A percentile compares a stretch with the other conserved stretches of the same genome.
These are phyloP conservation scores for Kodamaea nitidulidarum DNA, from an alignment of 805 yeast genomes.

Conservation along the genomic window DNA sequence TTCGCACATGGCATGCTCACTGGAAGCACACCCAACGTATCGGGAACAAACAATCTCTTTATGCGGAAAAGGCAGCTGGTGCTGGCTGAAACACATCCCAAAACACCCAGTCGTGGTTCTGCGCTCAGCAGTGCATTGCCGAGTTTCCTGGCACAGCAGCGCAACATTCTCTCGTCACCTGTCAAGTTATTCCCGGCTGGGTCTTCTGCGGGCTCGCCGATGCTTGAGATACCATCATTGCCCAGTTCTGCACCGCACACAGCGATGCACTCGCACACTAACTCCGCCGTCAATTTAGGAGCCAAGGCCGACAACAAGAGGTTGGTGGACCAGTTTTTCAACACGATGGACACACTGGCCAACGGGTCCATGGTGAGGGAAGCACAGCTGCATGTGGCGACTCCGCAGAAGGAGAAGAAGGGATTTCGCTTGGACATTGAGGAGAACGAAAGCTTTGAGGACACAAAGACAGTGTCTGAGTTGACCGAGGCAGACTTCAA, in stretches of 20 bases:
- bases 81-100: constrained; percentile 5
- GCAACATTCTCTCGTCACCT: constrained; percentile 8
- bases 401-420: constrained; percentile 7
- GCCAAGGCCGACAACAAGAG: constrained; percentile 24
- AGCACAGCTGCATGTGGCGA: background rate
- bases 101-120: constrained; percentile 6
- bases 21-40: constrained; percentile 2
- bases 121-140: background rate
- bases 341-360: constrained; percentile 12
- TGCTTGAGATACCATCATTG: background rate
- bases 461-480: constrained; percentile 4
- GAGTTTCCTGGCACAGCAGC: constrained; percentile 9
- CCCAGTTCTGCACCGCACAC: constrained; percentile 2
- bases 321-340: constrained; percentile 41
- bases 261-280: constrained; percentile 2
- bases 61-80: constrained; percentile 8
- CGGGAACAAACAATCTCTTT: constrained; percentile 9
- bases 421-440: constrained; percentile 2
- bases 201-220: background rate
- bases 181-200: constrained; percentile 4
- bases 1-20: background rate
- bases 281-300: constrained; percentile 4
- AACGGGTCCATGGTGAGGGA: background rate
- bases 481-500: constrained; percentile 13
- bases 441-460: constrained; percentile 3